Evolutionary conservation across 371 early-diverging fungal genomes (phyloP).

Genomic region (Blakeslea trispora): DNA sequence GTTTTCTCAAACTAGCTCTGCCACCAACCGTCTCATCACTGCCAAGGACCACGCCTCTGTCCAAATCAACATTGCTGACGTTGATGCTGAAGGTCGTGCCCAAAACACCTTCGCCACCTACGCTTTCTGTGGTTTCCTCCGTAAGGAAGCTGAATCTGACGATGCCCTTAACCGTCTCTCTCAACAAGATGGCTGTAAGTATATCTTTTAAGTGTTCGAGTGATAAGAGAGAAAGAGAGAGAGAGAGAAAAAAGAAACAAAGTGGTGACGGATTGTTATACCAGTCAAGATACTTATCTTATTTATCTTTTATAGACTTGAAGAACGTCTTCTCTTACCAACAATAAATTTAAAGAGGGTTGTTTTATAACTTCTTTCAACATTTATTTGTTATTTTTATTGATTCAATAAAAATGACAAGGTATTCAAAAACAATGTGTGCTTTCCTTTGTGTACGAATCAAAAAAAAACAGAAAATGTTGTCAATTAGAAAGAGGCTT

Average conservation of each 20-base stretch:
- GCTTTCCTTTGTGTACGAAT: no score
- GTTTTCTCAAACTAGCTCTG: slow-evolving; percentile 51
- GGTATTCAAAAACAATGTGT: not conserved
- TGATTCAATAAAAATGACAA: slow-evolving; percentile 3
- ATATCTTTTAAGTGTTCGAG: no score
- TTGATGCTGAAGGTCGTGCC: slow-evolving; percentile 85
- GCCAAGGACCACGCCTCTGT: slow-evolving; percentile 97
- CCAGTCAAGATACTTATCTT: not conserved
- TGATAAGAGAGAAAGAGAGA: no score
- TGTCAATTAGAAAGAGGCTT: not conserved
- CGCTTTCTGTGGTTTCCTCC: slow-evolving; percentile 93
- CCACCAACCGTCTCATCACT: slow-evolving; percentile 57
- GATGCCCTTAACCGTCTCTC: slow-evolving; percentile 97
- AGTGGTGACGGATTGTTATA: no score
- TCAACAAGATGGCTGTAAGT: slow-evolving; percentile 82
- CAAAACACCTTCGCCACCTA: slow-evolving; percentile 84
- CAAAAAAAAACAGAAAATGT: no score
- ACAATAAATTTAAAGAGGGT: slow-evolving; percentile 30
- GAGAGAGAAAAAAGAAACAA: no score
- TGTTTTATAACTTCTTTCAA: not conserved
- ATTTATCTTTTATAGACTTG: slow-evolving; percentile 30
- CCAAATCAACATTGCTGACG: slow-evolving; percentile 97
- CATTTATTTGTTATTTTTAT: not conserved
- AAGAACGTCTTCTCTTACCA: slow-evolving; percentile 59
- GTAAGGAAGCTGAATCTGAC: slow-evolving; percentile 90